A percentile compares a stretch with the other conserved stretches of the same genome.
Evolutionary conservation across 1,139 yeast species (phyloP).

Genomic region (Geotrichum macrosporum): DNA sequence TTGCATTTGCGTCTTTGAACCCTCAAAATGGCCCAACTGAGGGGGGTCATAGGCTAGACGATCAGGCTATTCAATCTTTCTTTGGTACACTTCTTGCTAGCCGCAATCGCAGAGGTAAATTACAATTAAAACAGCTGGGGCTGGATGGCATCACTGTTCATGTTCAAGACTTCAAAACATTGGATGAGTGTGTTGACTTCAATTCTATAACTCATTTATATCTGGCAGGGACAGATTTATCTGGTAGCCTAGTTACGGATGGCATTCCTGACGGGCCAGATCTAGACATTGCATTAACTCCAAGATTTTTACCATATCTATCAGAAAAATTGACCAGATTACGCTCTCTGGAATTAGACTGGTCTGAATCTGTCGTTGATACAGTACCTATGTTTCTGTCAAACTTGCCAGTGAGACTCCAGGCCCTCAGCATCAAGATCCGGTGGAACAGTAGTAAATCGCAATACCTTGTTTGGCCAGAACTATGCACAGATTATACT

Average conservation of each 20-base stretch:
- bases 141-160: conserved; percentile 25
- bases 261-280: neutral
- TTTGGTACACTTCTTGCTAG: conserved; percentile 22
- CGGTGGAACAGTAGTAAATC: conserved; percentile 19
- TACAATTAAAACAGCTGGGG: conserved; percentile 23
- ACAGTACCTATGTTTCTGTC: conserved; percentile 19
- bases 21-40: conserved; percentile 17
- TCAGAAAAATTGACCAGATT: conserved; percentile 7
- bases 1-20: conserved; percentile 28
- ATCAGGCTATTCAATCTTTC: conserved; percentile 20
- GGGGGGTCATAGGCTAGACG: conserved; percentile 7
- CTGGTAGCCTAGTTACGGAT: neutral
- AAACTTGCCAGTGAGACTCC: conserved; percentile 13
- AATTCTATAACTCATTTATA: conserved; percentile 19
- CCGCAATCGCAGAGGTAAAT: conserved; percentile 6
- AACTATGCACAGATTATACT: conserved; percentile 16
- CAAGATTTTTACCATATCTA: conserved; percentile 19
- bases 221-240: conserved; percentile 22
- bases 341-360: conserved; percentile 20
- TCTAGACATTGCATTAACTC: conserved; percentile 2
- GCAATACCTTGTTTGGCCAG: conserved; percentile 12
- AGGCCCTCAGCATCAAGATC: conserved; percentile 18
- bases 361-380: conserved; percentile 21
- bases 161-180: conserved; percentile 16
- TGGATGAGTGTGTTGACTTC: conserved; percentile 22